Evolutionary conservation across 2,329 filamentous ascomycete genomes (phyloP), one percentile per base, ranked within the genome.

Genomic region (Talaromyces verruculosus): DNA sequence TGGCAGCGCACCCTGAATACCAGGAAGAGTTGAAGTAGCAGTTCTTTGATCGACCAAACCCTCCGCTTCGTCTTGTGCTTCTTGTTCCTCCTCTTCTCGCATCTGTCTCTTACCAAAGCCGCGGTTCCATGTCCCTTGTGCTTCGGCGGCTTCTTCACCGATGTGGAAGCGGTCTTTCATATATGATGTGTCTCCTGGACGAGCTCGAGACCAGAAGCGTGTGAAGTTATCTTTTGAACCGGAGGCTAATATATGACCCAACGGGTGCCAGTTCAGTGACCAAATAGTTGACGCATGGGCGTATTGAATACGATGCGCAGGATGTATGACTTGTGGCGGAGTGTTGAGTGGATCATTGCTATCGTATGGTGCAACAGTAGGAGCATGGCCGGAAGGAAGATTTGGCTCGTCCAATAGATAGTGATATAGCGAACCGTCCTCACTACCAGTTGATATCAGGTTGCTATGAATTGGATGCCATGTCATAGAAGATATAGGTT

Each of bases 371-470:
- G 93, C 91, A 28, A 92, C 81, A 0, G 90, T 89, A 41, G 88
- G 84, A 1, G 89, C 82, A 30, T 89, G 88, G 11, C 92, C 92
- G 1, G 87, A 76, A 0, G 94, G 93, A 0, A 91, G 87, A 74
- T 97, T 97, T 4, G 93, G 93, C 73, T 98, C 94, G 77, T 98
- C 93, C 28, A 98, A 87, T n/a, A 98, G 84, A 78, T 97, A 98
- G 79, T 98, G 94, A 76, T 92, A 90, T 65, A 99, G 86, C 3
- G 93, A 89, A 62, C 95, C 95, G 71, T 97, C 93, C 71, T 91
- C 89, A 64, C 93, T 93, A 67, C 93, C 95, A 0, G 94, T 97
- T 63, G 91, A 95, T 39, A 99, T 87, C 49, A 99, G 83, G 65
- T 92, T 93, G 64, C 91, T 87, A 76, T 98, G 95, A 62, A 97